Conservation (phyloP, 306 rosid genomes). For the Comarum palustre region DNA sequence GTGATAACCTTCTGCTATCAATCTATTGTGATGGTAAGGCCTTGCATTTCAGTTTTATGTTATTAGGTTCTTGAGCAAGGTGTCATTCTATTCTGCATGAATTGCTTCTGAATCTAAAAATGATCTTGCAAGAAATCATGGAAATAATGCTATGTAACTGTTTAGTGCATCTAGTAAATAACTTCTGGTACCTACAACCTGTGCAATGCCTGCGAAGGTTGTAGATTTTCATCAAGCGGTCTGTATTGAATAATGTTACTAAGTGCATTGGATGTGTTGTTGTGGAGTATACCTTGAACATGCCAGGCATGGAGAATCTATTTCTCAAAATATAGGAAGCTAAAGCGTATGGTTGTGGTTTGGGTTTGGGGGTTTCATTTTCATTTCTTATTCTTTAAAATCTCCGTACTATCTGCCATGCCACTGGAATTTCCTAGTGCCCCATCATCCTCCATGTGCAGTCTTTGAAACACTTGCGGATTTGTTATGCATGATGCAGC, state of each 20-base stretch:
- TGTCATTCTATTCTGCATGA: not conserved
- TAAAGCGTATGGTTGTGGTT: not conserved
- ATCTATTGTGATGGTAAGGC: slow-evolving; percentile 31
- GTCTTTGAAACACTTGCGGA: slow-evolving; percentile 4
- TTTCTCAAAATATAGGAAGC: not conserved
- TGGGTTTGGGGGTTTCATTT: not conserved
- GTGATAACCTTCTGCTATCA: slow-evolving; percentile 6
- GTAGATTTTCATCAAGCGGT: not conserved
- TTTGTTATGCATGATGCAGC: not conserved
- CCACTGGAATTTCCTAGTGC: not conserved
- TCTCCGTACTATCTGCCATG: not conserved
- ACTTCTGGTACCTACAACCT: not conserved
- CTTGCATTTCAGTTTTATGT: not conserved
- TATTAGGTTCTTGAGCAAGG: slow-evolving; percentile 8
- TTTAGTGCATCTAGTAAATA: not conserved
- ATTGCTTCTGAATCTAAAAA: not conserved
- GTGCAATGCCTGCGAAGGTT: not conserved
- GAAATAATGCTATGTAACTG: not conserved
- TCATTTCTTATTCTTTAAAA: not conserved
- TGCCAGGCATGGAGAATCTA: not conserved
- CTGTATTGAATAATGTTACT: not conserved
- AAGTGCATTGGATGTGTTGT: slow-evolving; percentile 7
- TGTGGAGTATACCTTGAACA: not conserved
- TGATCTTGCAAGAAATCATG: slow-evolving; percentile 3
- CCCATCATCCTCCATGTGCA: not conserved